A percentile compares a stretch with the other conserved stretches of the same genome.
These are phyloP conservation scores for Fusarium nelsonii DNA, from an alignment of 2,329 filamentous ascomycete species.

Conservation along the genomic window DNA sequence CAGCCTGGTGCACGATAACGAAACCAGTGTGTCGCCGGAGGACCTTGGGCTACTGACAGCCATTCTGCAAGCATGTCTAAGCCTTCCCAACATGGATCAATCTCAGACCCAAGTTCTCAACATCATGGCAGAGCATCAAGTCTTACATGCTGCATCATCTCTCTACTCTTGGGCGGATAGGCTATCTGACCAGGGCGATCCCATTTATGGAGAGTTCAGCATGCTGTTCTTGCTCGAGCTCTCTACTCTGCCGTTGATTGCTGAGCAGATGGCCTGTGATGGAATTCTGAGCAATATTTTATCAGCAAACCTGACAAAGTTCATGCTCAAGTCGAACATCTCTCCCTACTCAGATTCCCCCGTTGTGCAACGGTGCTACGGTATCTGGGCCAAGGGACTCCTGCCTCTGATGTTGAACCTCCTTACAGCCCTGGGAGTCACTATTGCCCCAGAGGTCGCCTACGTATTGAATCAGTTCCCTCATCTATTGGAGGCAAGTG, in stretches of 20 bases:
- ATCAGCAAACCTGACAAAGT: conserved; percentile 81
- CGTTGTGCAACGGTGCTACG: conserved; percentile 79
- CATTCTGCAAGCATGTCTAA: conserved; percentile 85
- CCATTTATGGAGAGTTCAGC: conserved; percentile 93
- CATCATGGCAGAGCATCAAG: conserved; percentile 77
- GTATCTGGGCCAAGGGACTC: conserved; percentile 90
- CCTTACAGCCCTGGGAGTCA: conserved; percentile 81
- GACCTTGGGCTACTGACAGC: conserved; percentile 91
- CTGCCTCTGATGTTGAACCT: conserved; percentile 91
- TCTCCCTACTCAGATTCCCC: conserved; percentile 82
- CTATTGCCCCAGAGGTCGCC: conserved; percentile 85
- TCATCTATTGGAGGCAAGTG: conserved; percentile 78
- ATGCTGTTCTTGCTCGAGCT: conserved; percentile 89
- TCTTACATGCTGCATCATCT: conserved; percentile 83
- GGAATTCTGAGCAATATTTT: conserved; percentile 84
- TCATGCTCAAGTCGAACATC: conserved; percentile 77
- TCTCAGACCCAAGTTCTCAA: conserved; percentile 78
- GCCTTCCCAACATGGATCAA: conserved; percentile 80
- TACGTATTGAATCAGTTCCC: conserved; percentile 92
- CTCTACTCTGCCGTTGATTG: conserved; percentile 82
- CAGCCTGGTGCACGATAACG: conserved; percentile 82
- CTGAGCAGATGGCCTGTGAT: conserved; percentile 90
- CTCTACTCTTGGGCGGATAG: conserved; percentile 95
- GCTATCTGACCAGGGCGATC: conserved; percentile 81
- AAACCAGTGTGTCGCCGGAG: conserved; percentile 72